phyloP scores from a whole-genome alignment of 1,284 basidiomycete species.

The Athelia sp. region DNA sequence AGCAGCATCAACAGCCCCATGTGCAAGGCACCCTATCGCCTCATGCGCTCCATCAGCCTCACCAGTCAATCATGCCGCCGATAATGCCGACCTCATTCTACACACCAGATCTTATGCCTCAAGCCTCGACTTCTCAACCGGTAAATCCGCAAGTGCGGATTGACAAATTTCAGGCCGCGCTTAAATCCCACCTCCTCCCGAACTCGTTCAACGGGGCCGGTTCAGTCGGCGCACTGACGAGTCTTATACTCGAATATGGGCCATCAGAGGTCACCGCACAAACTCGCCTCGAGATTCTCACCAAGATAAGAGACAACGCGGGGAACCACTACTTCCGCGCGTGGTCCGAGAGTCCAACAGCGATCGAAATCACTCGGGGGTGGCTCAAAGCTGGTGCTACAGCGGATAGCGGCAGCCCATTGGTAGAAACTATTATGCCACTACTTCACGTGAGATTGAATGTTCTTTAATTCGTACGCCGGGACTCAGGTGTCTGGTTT shows the following conservation, averaged over 20 bases:
- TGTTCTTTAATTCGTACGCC: constrained; percentile 7
- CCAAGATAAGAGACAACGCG: constrained; percentile 74
- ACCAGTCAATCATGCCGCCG: constrained; percentile 29
- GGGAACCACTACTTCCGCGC: constrained; percentile 80
- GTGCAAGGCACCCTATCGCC: constrained; percentile 61
- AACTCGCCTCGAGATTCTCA: constrained; percentile 63
- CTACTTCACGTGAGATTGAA: constrained; percentile 65
- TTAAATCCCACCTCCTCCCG: constrained; percentile 50
- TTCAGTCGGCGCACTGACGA: constrained; percentile 54
- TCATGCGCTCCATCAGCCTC: constrained; percentile 56
- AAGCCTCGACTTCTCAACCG: constrained; percentile 19
- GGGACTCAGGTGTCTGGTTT: constrained; percentile 13
- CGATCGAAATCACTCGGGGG: constrained; percentile 71
- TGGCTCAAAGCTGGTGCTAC: constrained; percentile 68
- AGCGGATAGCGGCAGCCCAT: constrained; percentile 47
- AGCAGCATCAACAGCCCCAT: constrained; percentile 8
- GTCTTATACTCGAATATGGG: constrained; percentile 53
- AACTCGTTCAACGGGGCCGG: constrained; percentile 63
- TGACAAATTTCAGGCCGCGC: constrained; percentile 40
- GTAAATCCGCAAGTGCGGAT: constrained; percentile 35
- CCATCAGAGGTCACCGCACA: constrained; percentile 53
- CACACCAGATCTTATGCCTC: constrained; percentile 23
- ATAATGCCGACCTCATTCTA: constrained; percentile 36
- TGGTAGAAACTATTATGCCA: constrained; percentile 76
- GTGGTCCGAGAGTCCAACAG: constrained; percentile 67